Percentiles rank a stretch among this genome's conserved stretches.
phyloP scores from a whole-genome alignment of 1,139 yeast genomes.

The Yamadazyma membranifaciens region DNA sequence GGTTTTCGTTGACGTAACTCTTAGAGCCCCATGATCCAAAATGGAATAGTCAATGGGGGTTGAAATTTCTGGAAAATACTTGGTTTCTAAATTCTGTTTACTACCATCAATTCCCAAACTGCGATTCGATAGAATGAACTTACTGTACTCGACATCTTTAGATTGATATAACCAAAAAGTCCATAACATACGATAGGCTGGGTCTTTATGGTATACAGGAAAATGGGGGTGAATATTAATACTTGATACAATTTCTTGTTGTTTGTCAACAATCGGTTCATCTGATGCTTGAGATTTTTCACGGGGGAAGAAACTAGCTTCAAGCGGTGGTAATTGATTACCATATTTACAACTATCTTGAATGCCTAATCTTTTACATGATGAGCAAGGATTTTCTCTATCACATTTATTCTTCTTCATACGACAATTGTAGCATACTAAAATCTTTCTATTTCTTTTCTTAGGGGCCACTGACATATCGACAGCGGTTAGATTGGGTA shows the following conservation, averaged over 20 bases:
- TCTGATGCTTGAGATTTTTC: background rate
- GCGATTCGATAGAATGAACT: conserved; percentile 7
- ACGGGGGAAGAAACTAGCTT: background rate
- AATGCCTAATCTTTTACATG: conserved; percentile 23
- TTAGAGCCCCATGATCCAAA: conserved; percentile 7
- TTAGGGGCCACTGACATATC: conserved; percentile 5
- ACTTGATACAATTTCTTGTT: no score
- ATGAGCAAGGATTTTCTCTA: conserved; percentile 30
- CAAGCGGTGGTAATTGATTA: background rate
- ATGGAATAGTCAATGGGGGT: conserved; percentile 8
- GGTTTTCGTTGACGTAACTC: conserved; percentile 3
- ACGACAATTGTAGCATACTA: conserved; percentile 29
- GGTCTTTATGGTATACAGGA: conserved; percentile 12
- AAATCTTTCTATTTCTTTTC: conserved; percentile 20
- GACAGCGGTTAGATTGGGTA: no score
- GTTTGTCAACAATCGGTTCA: no score
- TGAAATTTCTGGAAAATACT: conserved; percentile 4
- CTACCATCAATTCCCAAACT: conserved; percentile 7
- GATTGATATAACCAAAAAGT: conserved; percentile 11
- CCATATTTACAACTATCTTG: conserved; percentile 15
- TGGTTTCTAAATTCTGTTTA: conserved; percentile 4
- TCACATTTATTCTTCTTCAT: conserved; percentile 35
- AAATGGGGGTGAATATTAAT: conserved; percentile 7
- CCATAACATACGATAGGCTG: conserved; percentile 11
- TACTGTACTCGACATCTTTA: conserved; percentile 9